These are phyloP conservation scores for Hypoxylon sp. DNA, from an alignment of 2,329 filamentous ascomycete genomes.

Conservation along the genomic window DNA sequence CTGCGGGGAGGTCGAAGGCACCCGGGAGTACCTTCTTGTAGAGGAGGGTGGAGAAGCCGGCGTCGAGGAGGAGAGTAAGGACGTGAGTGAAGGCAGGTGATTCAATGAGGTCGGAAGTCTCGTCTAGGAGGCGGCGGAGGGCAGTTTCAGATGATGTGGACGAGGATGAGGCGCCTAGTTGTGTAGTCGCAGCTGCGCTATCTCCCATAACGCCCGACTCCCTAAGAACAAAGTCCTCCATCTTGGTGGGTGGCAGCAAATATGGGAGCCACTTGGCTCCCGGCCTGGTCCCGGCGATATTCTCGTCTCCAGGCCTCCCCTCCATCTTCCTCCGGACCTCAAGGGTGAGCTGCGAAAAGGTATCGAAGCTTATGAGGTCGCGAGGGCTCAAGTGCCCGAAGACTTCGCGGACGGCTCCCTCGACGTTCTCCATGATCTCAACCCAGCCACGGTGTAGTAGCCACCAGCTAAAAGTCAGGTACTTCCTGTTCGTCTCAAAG, in stretches of 20 bases:
- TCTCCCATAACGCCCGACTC: slow-evolving; percentile 83
- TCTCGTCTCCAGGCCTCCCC: slow-evolving; percentile 63
- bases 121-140: slow-evolving; percentile 88
- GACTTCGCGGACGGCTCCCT: slow-evolving; percentile 86
- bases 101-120: slow-evolving; percentile 95
- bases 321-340: slow-evolving; percentile 89
- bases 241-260: slow-evolving; percentile 81
- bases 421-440: slow-evolving; percentile 83
- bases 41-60: slow-evolving; percentile 85
- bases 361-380: slow-evolving; percentile 85
- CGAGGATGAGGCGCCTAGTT: slow-evolving; percentile 41
- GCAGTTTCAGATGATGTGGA: slow-evolving; percentile 57
- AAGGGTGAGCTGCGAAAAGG: slow-evolving; percentile 82
- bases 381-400: slow-evolving; percentile 91
- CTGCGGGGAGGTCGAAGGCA: slow-evolving; percentile 75
- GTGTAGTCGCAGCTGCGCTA: slow-evolving; percentile 56
- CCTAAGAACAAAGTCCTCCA: slow-evolving; percentile 85
- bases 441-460: slow-evolving; percentile 91
- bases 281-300: slow-evolving; percentile 42
- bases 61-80: slow-evolving; percentile 85
- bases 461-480: slow-evolving; percentile 99
- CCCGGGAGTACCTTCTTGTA: slow-evolving; percentile 83
- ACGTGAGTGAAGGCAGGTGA: slow-evolving; percentile 92
- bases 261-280: slow-evolving; percentile 82
- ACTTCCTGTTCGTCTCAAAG: slow-evolving; percentile 94